Percentiles rank a stretch among this genome's conserved stretches.
These are phyloP conservation scores for Ophiostoma tasmaniense DNA, from an alignment of 2,329 filamentous ascomycete genomes.

Conservation along the genomic window DNA sequence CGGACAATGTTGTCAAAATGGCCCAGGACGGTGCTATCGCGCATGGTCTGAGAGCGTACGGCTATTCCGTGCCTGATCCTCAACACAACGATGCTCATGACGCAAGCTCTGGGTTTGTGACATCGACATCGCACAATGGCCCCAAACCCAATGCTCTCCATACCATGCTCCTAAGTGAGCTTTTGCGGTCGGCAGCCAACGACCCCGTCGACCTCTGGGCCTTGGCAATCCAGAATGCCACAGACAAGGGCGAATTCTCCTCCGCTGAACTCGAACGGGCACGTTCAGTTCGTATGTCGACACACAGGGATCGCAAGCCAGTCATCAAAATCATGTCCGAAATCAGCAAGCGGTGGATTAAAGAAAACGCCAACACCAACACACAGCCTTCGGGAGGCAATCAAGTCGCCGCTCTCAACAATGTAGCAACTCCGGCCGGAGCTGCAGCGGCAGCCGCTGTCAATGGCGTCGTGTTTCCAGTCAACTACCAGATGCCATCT, in stretches of 20 bases:
- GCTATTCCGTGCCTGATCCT: too few relatives aligned
- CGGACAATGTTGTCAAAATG: not conserved
- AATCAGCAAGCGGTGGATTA: not conserved
- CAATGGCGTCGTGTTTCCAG: not conserved
- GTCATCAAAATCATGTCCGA: not conserved
- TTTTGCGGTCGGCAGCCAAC: conserved; percentile 2
- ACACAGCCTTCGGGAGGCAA: not conserved
- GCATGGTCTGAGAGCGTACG: not conserved
- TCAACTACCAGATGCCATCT: conserved; percentile 11
- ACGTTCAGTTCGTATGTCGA: not conserved
- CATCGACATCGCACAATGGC: not conserved
- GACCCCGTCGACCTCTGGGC: conserved; percentile 11
- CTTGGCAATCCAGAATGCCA: not conserved
- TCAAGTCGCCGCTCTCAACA: not conserved
- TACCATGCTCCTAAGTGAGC: not conserved
- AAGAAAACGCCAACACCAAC: not conserved
- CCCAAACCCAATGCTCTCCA: not conserved
- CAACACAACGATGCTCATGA: not conserved
- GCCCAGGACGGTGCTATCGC: not conserved
- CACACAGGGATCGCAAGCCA: not conserved
- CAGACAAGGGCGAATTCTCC: not conserved
- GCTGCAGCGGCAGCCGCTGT: not conserved
- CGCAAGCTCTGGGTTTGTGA: too few relatives aligned
- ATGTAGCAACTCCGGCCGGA: not conserved
- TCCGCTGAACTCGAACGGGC: not conserved